Conservation (phyloP, 768 basidiomycete species). For the Tylopilus sp. region DNA sequence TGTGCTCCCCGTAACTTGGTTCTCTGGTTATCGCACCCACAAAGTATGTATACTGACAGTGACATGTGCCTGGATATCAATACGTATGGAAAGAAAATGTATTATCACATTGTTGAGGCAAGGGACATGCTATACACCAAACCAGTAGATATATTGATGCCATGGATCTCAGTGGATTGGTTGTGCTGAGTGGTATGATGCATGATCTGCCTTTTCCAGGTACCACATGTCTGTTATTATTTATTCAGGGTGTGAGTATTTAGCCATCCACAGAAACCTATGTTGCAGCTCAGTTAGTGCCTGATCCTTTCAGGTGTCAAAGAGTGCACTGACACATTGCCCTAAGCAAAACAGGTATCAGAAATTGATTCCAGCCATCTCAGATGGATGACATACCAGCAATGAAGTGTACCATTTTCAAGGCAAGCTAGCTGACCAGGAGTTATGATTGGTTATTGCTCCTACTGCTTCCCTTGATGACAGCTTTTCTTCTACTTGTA, state of each 20-base stretch:
- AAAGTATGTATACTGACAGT: no score
- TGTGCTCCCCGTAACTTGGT: not conserved
- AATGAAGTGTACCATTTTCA: not conserved
- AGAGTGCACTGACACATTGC: constrained; percentile 1
- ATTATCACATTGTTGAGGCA: no score
- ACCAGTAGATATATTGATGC: no score
- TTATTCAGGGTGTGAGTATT: not conserved
- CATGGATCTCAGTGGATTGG: no score
- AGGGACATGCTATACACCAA: no score
- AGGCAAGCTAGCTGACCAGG: not conserved
- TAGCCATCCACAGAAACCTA: constrained; percentile 4
- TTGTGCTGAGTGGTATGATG: no score
- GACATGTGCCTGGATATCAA: no score
- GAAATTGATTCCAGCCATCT: not conserved
- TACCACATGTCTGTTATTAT: not conserved
- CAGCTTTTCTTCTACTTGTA: no score
- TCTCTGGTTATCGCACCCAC: not conserved
- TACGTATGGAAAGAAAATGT: no score
- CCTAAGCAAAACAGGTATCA: not conserved
- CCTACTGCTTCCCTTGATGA: no score
- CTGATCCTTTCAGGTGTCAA: not conserved
- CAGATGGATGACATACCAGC: not conserved
- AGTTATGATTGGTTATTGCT: no score
- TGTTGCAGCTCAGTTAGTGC: not conserved
- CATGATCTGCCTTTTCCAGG: no score